Base-by-base conservation (phyloP, 1,284 basidiomycete genomes). In the Boletellus deceptivus region DNA sequence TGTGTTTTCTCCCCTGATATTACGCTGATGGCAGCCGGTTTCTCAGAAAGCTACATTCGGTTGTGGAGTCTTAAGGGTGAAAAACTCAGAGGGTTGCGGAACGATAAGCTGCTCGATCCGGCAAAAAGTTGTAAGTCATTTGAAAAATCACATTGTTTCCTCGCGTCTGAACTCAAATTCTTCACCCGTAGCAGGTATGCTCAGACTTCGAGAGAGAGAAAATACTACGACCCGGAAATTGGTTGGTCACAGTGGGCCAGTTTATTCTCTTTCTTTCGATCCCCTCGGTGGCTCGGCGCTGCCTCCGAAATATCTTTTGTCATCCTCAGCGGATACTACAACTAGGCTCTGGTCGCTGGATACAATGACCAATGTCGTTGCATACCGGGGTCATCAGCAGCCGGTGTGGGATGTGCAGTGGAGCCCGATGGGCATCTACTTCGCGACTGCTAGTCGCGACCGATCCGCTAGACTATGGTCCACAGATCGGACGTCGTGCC, bases 341-440 rank as follows among this genome's bases (percentile, higher is more conserved):
- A 77, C 89, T 25, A 84, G 97, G 14, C 71, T 99, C 17, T 99
- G 97, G 97, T 96, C 93, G 11, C 75, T 98, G 68, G 94, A 99
- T 61, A 98, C 96, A 1, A 88, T 93, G 77, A 83, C 89, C 20
- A 97, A 97, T 59, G 75, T 99, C 8, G 94, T 95, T 5, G 93
- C 89, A 6, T 99, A 96, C 69, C 82, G 94, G 18, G 97, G 97
- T 0, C 97, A 99, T 65, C 89, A 96, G 66, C 95, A 97, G 68
- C 95, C 97, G 0, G 87, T 99, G 1, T 99, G 97, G 97, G 95
- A 98, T 61, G 93, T 97, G 9, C 88, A 98, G 67, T 99, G 97
- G 97, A 94, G 91, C 58, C 95, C 96, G 7, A 83, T 93, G 74
- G 96, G 97, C 6, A 86, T 96, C n/a, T 98, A 99, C 72, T 99